Evolutionary conservation across 2,329 filamentous ascomycete genomes (phyloP).

Genomic region (Pseudopyrenochaeta lycopersici): DNA sequence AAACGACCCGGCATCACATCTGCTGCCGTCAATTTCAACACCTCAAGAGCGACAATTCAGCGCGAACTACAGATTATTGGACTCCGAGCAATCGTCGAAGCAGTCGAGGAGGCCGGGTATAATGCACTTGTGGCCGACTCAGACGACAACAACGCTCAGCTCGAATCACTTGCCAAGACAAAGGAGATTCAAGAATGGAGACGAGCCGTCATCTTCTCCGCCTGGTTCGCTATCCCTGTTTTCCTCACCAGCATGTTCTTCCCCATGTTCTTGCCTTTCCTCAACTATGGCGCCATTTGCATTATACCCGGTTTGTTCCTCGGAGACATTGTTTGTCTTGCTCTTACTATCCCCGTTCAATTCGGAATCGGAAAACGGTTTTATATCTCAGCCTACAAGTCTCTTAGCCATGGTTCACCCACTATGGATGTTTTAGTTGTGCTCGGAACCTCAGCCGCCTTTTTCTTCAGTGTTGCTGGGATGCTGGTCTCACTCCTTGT

Average conservation of each 20-base stretch:
- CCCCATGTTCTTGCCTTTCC: slow-evolving; percentile 79
- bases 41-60: slow-evolving; percentile 75
- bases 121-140: slow-evolving; percentile 90
- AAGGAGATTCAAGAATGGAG: slow-evolving; percentile 96
- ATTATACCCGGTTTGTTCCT: slow-evolving; percentile 81
- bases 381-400: slow-evolving; percentile 93
- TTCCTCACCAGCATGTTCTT: slow-evolving; percentile 93
- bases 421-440: slow-evolving; percentile 99
- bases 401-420: slow-evolving; percentile 85
- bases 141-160: slow-evolving; percentile 95
- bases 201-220: slow-evolving; percentile 78
- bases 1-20: slow-evolving; percentile 75
- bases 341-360: slow-evolving; percentile 90
- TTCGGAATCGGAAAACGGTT: slow-evolving; percentile 96
- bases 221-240: slow-evolving; percentile 86
- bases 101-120: slow-evolving; percentile 81
- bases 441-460: slow-evolving; percentile 91
- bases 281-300: slow-evolving; percentile 80
- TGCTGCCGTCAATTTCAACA: slow-evolving; percentile 77
- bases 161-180: slow-evolving; percentile 95
- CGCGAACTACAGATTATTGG: slow-evolving; percentile 78
- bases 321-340: slow-evolving; percentile 84
- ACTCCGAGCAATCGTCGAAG: slow-evolving; percentile 81
- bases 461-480: slow-evolving; percentile 90
- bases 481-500: slow-evolving; percentile 83